Percentiles rank a stretch among this genome's conserved stretches.
Conservation (phyloP, 2,329 filamentous ascomycete genomes). For the Botrytis paeoniae region DNA sequence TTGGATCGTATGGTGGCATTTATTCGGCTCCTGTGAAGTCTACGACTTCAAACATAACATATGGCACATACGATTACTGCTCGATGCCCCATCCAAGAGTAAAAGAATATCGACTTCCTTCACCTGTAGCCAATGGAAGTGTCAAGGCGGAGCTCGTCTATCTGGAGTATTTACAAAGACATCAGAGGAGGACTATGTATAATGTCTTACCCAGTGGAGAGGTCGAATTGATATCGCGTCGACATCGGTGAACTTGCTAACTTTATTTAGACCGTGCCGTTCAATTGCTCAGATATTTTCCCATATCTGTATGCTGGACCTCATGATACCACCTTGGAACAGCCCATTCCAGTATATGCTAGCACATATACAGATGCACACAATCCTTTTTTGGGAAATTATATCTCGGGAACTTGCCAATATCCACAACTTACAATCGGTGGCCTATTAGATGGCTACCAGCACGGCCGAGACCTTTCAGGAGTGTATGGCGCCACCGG, state of each 20-base stretch:
- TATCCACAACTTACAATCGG: conserved; percentile 42
- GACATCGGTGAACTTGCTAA: background rate
- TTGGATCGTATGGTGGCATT: conserved; percentile 41
- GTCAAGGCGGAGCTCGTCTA: conserved; percentile 39
- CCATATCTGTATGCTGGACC: conserved; percentile 40
- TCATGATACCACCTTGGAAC: conserved; percentile 20
- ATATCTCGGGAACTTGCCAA: conserved; percentile 40
- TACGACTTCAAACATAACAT: conserved; percentile 23
- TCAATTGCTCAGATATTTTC: conserved; percentile 40
- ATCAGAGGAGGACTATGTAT: conserved; percentile 41
- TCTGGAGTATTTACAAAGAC: conserved; percentile 42
- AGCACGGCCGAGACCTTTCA: conserved; percentile 40
- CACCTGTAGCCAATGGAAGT: conserved; percentile 33
- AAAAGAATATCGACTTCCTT: conserved; percentile 37
- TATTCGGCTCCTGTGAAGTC: conserved; percentile 36
- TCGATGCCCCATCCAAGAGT: conserved; percentile 42
- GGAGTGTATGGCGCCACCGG: conserved; percentile 33
- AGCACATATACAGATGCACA: conserved; percentile 40
- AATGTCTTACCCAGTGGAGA: conserved; percentile 42
- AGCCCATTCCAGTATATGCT: conserved; percentile 38
- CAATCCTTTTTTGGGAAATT: conserved; percentile 38
- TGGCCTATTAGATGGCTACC: conserved; percentile 40
- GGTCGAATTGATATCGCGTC: conserved; percentile 27
- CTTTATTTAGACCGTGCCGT: conserved; percentile 38
- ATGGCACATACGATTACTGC: conserved; percentile 42